Evolutionary conservation across 2,329 filamentous ascomycete species (phyloP), one percentile per base, ranked within the genome.

Genomic region (Samsoniella hepiali): DNA sequence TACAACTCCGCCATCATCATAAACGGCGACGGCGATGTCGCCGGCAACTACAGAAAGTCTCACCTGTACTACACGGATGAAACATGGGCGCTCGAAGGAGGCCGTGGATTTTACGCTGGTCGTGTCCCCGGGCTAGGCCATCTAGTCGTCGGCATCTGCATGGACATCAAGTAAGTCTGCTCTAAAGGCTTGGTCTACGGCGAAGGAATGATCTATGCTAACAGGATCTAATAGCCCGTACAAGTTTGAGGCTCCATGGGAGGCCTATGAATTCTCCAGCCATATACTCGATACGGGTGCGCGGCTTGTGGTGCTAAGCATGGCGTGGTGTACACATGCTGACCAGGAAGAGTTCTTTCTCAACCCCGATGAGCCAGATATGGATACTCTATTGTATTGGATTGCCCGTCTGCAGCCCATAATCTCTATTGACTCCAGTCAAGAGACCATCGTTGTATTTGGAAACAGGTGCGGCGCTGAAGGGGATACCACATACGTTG

Each of bases 331-430:
- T 32, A 91, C 89, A 2, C 78, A 73, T 62, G 85, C 79, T 65
- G 82, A 79, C 69, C 79, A 74, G 1, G 78, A 69, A 22, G 64
- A 64, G 7, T 86, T 78, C 71, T 85, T 69, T 64, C 79, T 67
- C 36, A 77, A 67, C 67, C 84, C 84, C 0, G 72, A 80, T 0
- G 83, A 87, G 57, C 89, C 90, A 0, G 90, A 93, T 67, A 82
- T 90, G 76, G 85, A 91, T 32, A 92, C 90, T 0, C 72, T 94
- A 9, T 83, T 85, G 0, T 94, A 94, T 69, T 94, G 91, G 91
- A 78, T 91, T 0, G 83, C 85, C 31, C 82, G 91, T 0, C 79
- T 94, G 5, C 86, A 89, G 62, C 91, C 91, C 0, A 62, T 89
- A 0, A 85, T 88, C 29, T 77, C 81, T 7, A 71, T 76, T 0